Evolutionary conservation across 345 rosid species (phyloP).

Genomic region (Citrus cavaleriei): DNA sequence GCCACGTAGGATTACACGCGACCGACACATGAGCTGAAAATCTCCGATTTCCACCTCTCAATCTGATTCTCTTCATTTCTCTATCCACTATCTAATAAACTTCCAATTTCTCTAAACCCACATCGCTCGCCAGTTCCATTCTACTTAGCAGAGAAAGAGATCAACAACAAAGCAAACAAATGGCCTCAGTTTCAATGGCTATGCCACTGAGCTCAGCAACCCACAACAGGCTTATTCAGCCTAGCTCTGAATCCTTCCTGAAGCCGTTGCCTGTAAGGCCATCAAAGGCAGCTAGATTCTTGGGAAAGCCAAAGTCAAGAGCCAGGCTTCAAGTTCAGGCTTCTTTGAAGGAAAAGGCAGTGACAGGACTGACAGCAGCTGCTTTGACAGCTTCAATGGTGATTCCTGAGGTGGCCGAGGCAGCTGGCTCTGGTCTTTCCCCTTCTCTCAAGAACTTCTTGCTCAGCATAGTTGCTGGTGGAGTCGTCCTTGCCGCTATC

Average conservation of each 20-base stretch:
- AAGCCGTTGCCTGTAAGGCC: constrained; percentile 39
- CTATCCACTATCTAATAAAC: constrained; percentile 12
- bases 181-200: constrained; percentile 12
- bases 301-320: constrained; percentile 10
- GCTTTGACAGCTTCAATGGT: constrained; percentile 75
- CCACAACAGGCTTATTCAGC: constrained; percentile 22
- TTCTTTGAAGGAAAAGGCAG: constrained; percentile 66
- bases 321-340: constrained; percentile 36
- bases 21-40: constrained; percentile 2
- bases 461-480: constrained; percentile 84
- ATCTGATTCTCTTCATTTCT: constrained; percentile 3
- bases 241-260: constrained; percentile 24
- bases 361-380: constrained; percentile 72
- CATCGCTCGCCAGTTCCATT: not conserved
- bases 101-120: not conserved
- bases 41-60: constrained; percentile 8
- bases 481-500: constrained; percentile 50
- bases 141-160: not conserved
- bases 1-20: constrained; percentile 6
- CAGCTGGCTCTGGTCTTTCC: constrained; percentile 58
- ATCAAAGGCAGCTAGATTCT: not conserved
- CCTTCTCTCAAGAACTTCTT: constrained; percentile 94
- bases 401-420: constrained; percentile 74
- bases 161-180: not conserved
- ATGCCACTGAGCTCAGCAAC: constrained; percentile 10